These are phyloP conservation scores for Arthromyces matolae DNA, from an alignment of 768 basidiomycete genomes.

Conservation along the genomic window DNA sequence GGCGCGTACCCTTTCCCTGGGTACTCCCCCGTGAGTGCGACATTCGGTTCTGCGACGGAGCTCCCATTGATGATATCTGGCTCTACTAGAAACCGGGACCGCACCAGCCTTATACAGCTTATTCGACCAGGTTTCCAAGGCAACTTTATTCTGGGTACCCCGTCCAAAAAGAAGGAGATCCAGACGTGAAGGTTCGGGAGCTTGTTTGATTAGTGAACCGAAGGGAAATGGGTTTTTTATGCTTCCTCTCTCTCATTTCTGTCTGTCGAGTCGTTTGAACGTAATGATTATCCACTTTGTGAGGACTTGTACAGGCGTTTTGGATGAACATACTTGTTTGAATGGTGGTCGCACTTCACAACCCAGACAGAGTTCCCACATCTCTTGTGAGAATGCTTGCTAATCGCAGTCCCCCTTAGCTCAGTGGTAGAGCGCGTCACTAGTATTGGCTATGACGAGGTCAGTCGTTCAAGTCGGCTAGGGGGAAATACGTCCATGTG, in stretches of 20 bases:
- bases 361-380: too few relatives aligned
- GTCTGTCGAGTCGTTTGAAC: neutral
- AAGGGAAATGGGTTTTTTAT: neutral
- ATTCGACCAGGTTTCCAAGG: slow-evolving; percentile 16
- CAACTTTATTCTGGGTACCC: slow-evolving; percentile 20
- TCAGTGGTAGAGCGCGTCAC: slow-evolving; percentile 38
- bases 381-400: too few relatives aligned
- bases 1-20: slow-evolving; percentile 19
- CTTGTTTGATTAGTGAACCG: neutral
- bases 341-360: too few relatives aligned
- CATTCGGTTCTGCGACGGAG: neutral
- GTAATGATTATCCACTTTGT: neutral
- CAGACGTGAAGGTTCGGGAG: slow-evolving; percentile 5
- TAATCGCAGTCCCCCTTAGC: slow-evolving; percentile 31
- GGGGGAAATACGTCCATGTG: too few relatives aligned
- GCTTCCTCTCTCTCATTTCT: too few relatives aligned
- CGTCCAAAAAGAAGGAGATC: slow-evolving; percentile 13
- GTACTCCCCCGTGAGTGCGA: slow-evolving; percentile 19
- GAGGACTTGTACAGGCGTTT: too few relatives aligned
- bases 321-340: too few relatives aligned
- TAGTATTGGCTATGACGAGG: too few relatives aligned
- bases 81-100: slow-evolving; percentile 8
- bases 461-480: too few relatives aligned
- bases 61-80: slow-evolving; percentile 2
- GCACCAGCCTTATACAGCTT: slow-evolving; percentile 19